Base-by-base conservation (phyloP, 73 alveolate genomes). In the Diophrys sp. region DNA sequence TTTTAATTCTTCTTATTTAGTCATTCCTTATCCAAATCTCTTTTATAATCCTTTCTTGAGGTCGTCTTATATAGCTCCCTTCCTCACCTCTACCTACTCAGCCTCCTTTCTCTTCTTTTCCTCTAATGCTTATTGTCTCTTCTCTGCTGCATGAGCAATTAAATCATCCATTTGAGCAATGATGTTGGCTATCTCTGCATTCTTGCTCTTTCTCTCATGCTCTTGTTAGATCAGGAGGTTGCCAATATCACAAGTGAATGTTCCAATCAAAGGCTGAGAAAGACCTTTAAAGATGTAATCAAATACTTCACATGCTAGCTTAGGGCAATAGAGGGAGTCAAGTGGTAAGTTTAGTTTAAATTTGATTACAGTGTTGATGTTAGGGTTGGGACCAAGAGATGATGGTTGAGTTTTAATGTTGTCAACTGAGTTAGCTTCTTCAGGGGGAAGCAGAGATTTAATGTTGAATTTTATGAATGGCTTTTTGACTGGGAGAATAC, bases 311-410 rank as follows among this genome's bases (percentile, higher is more conserved):
- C 97, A 93, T 75, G 89, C 30, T 0, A 86, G 89, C 30, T 71
- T 44, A 14, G 93, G 93, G 80, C 95, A 90, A 69, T 81, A 96
- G 25, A 93, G 79, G 29, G 84, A 77, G 76, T 91, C 96, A 28
- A 80, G 89, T 30, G 99, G 99, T 66, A 96, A 85, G 67, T 77
- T 84, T 29, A 90, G 84, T 23, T 91, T 90, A 77, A 96, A 94
- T 23, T 92, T 83, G 29, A 96, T 91, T 0, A 95, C 87, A 14
- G 98, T 88, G 71, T 87, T 83, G 34, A 96, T 93, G 70, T 93
- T 96, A 29, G 99, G 99, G 86, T 96, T 95, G 1, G 97, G 73
- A 14, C 99, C 99, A 23, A 98, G 75, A 54, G 96, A 98, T 70
- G 88, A 81, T 1, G 99, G 99, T 79, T 96, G 94, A n/a, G 99